phyloP scores from a whole-genome alignment of 257 asterid species.

The Perilla frutescens region DNA sequence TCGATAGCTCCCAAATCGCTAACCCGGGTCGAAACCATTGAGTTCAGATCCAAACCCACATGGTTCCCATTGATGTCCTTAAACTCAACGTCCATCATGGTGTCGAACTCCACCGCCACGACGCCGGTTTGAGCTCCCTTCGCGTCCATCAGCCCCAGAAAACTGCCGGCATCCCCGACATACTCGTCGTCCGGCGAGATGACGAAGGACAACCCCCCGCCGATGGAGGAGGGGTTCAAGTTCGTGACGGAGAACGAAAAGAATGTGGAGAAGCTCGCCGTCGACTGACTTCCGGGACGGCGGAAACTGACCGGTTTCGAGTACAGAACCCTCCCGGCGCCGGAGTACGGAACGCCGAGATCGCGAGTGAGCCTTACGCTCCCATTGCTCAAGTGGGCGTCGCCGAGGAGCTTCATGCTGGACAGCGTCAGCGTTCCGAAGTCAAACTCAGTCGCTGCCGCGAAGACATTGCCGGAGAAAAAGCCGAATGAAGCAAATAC shows the following conservation, averaged over 20 bases:
- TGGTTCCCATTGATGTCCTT: conserved; percentile 82
- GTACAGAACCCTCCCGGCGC: conserved; percentile 73
- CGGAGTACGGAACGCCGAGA: conserved; percentile 76
- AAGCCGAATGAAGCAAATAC: conserved; percentile 13
- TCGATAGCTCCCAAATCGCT: conserved; percentile 56
- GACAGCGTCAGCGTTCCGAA: conserved; percentile 63
- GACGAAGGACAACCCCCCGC: conserved; percentile 87
- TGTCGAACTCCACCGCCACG: conserved; percentile 84
- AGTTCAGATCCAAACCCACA: conserved; percentile 82
- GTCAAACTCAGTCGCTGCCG: conserved; percentile 58
- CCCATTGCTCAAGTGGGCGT: conserved; percentile 77
- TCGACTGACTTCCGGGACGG: conserved; percentile 47
- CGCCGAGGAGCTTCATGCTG: conserved; percentile 78
- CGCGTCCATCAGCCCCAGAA: conserved; percentile 59
- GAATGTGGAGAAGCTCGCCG: conserved; percentile 80
- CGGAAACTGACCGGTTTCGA: conserved; percentile 71
- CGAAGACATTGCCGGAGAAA: conserved; percentile 23
- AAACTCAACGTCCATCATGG: conserved; percentile 81
- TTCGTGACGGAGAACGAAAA: conserved; percentile 75
- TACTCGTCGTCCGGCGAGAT: conserved; percentile 65
- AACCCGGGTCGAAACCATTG: conserved; percentile 64
- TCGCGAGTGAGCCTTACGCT: conserved; percentile 76
- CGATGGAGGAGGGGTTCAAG: conserved; percentile 83
- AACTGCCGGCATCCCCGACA: conserved; percentile 83
- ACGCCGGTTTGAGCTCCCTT: conserved; percentile 52